These are phyloP conservation scores for Emergomyces orientalis DNA, from an alignment of 2,329 filamentous ascomycete genomes.

Conservation along the genomic window DNA sequence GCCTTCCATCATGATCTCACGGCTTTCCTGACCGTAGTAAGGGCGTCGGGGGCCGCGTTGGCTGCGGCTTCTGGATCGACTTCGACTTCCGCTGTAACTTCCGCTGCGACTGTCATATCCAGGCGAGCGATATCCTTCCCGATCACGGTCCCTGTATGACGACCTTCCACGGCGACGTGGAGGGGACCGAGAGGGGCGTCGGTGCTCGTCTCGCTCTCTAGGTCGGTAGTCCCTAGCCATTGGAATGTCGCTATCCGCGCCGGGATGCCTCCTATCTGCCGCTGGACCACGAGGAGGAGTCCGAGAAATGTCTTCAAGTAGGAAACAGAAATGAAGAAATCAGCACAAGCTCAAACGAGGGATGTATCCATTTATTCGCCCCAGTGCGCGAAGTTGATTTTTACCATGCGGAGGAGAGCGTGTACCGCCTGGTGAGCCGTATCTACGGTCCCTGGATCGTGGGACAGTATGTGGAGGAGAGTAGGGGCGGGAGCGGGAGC, in stretches of 20 bases:
- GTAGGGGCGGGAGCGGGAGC: conserved; percentile 32
- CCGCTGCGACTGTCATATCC: conserved; percentile 29
- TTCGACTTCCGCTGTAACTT: conserved; percentile 26
- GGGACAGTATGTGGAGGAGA: conserved; percentile 12
- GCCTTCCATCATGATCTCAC: conserved; percentile 44
- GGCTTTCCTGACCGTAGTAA: conserved; percentile 36
- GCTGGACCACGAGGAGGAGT: conserved; percentile 30
- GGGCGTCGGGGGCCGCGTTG: conserved; percentile 31
- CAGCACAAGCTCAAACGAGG: conserved; percentile 28
- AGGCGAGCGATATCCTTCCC: conserved; percentile 39
- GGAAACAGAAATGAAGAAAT: conserved; percentile 23
- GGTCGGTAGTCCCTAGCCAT: conserved; percentile 26
- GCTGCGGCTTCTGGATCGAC: conserved; percentile 25
- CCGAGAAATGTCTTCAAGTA: conserved; percentile 30
- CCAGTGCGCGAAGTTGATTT: conserved; percentile 21
- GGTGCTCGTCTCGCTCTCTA: conserved; percentile 30
- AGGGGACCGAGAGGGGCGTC: conserved; percentile 27
- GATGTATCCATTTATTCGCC: conserved; percentile 16
- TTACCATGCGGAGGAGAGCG: conserved; percentile 40
- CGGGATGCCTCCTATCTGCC: conserved; percentile 26
- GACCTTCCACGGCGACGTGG: conserved; percentile 30
- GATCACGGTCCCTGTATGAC: conserved; percentile 37
- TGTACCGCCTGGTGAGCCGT: conserved; percentile 35
- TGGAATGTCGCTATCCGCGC: conserved; percentile 23
- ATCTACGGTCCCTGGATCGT: conserved; percentile 21